phyloP scores from a whole-genome alignment of 83 land plant genomes.

The Larix sibirica region DNA sequence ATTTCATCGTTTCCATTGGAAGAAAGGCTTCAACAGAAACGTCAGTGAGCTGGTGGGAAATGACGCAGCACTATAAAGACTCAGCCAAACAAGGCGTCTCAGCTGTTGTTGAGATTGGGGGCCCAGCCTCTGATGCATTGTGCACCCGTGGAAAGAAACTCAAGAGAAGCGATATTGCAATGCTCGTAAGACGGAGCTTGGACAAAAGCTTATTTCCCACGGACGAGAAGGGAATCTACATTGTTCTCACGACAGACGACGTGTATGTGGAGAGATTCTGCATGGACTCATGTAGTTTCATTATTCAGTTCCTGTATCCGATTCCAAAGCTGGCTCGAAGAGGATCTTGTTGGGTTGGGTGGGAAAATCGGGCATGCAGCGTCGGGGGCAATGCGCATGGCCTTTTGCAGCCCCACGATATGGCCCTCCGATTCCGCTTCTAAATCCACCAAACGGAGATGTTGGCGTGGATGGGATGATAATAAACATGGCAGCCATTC shows the following conservation, averaged over 20 bases:
- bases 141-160: slow-evolving; percentile 27
- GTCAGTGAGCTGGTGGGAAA: slow-evolving; percentile 25
- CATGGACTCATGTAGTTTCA: slow-evolving; percentile 38
- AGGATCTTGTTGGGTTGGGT: slow-evolving; percentile 15
- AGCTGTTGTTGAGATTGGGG: slow-evolving; percentile 2
- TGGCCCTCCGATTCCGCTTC: slow-evolving; percentile 31
- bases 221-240: slow-evolving; percentile 19
- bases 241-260: slow-evolving; percentile 33
- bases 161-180: slow-evolving; percentile 12
- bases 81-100: slow-evolving; percentile 10
- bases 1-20: slow-evolving; percentile 35
- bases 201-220: background rate
- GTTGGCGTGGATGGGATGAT: slow-evolving; percentile 43
- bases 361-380: slow-evolving; percentile 26
- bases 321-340: background rate
- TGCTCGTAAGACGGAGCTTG: background rate
- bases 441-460: slow-evolving; percentile 32
- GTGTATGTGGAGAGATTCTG: slow-evolving; percentile 37
- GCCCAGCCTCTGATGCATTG: slow-evolving; percentile 10
- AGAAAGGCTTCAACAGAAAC: background rate
- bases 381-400: slow-evolving; percentile 47
- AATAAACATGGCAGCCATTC: slow-evolving; percentile 37
- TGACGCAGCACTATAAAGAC: slow-evolving; percentile 13
- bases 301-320: background rate
- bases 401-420: slow-evolving; percentile 27